Base-by-base conservation (phyloP, 495 filamentous ascomycete genomes). In the Extremus antarcticus region DNA sequence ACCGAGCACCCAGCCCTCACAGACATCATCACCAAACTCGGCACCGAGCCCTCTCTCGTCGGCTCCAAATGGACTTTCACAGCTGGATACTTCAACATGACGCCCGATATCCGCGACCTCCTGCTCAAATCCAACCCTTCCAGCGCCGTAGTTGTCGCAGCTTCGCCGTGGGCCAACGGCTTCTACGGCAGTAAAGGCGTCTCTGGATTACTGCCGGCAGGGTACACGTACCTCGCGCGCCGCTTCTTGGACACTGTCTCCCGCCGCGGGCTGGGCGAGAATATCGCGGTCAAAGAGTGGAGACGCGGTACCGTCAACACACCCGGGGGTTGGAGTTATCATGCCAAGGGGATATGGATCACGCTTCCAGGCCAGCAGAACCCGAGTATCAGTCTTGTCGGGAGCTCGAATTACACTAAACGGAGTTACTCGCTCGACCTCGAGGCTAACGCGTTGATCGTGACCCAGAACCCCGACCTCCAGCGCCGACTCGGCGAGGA, bases 71-170 rank as follows among this genome's bases (percentile, higher is more conserved):
- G 92, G 90, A 88, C 88, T 15, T 97, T 98, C 70, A 97, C 92
- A 20, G 91, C 92, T 1, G 92, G 92, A 24, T 98, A 98, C 68
- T 98, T 98, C 75, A 98, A 99, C 70, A 94, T 92, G 48, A 86
- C 88, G 39, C 82, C 90, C 1, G 76, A 80, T 1, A 78, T 95
- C 7, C 90, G 86, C 16, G 76, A 82, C 46, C 76, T 95, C 2
- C 72, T 97, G 1, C 79, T 99, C 17, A 71, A 77, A 17, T 89
- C 88, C 16, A 69, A 75, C 3, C 85, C 83, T 3, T 65, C 65
- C 15, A 73, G 73, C 49, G 90, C 86, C 56, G 92, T 86, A 1
- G 83, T 99, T 20, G 78, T 99, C 50, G 95, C 94, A 3, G 92
- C 92, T n/a, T 90, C 88, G 2, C 92, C 90, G 0, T 81, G 82